Percentiles rank a stretch among this genome's conserved stretches.
Evolutionary conservation across 306 rosid species (phyloP).

Genomic region (Vicia sativa): DNA sequence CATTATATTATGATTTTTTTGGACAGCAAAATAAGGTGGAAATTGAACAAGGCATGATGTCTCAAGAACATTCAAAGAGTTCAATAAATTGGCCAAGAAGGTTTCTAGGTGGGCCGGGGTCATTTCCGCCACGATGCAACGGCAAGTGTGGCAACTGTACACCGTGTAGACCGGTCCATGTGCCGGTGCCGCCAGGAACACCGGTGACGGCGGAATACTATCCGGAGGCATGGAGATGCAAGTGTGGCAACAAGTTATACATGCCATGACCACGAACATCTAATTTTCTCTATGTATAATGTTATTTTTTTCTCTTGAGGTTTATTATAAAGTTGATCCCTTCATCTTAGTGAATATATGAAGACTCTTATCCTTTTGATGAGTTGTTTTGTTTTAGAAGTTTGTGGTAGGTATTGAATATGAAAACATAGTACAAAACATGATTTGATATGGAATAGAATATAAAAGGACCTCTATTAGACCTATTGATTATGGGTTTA

Average conservation of each 20-base stretch:
- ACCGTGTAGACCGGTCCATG: constrained; percentile 86
- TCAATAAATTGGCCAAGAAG: constrained; percentile 50
- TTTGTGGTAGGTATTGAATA: constrained; percentile 38
- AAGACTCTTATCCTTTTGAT: constrained; percentile 27
- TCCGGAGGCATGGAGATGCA: constrained; percentile 99
- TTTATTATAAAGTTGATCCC: constrained; percentile 23
- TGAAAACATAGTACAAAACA: constrained; percentile 36
- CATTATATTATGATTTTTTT: too few species aligned
- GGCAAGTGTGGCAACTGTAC: constrained; percentile 79
- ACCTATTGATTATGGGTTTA: constrained; percentile 7
- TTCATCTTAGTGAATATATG: constrained; percentile 28
- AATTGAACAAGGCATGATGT: constrained; percentile 23
- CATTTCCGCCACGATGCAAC: constrained; percentile 79
- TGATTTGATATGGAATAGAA: constrained; percentile 33
- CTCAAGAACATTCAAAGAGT: not conserved
- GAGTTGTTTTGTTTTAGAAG: constrained; percentile 36
- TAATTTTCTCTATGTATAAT: constrained; percentile 25
- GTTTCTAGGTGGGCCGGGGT: constrained; percentile 71
- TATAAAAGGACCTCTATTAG: constrained; percentile 20
- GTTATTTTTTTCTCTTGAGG: constrained; percentile 24
- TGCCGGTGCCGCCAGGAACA: constrained; percentile 85
- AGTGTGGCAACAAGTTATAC: constrained; percentile 86
- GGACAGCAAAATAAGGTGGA: constrained; percentile 27
- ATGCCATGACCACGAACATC: constrained; percentile 88
- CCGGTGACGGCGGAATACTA: constrained; percentile 88